A percentile compares a stretch with the other conserved stretches of the same genome.
Conservation (phyloP, 805 yeast genomes). For the Candida jianshihensis region DNA sequence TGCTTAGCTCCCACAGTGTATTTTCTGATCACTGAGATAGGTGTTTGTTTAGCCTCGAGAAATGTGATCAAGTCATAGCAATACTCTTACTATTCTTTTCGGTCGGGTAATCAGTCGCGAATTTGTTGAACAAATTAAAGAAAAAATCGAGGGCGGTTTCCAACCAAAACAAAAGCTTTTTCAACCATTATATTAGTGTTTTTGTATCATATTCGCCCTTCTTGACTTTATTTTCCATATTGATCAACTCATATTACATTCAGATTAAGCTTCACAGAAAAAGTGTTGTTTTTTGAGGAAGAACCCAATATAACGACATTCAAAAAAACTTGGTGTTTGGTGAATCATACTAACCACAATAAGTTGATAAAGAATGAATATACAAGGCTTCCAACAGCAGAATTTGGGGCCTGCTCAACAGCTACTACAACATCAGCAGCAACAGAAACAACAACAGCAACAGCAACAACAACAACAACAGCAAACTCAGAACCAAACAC, state of each 20-base stretch:
- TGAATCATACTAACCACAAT: not conserved
- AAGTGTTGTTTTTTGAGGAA: not conserved
- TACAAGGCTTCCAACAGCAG: conserved; percentile 20
- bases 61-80: no score
- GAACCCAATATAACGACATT: not conserved
- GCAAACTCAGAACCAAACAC: conserved; percentile 11
- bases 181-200: no score
- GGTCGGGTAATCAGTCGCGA: not conserved
- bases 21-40: no score
- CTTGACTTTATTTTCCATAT: no score
- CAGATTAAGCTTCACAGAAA: not conserved
- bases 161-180: not conserved
- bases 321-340: not conserved
- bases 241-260: not conserved
- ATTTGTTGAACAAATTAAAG: no score
- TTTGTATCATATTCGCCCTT: no score
- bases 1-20: no score
- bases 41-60: no score
- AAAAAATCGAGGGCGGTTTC: not conserved
- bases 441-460: conserved; percentile 11
- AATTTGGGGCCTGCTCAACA: conserved; percentile 22
- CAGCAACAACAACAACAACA: conserved; percentile 9
- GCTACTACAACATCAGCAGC: conserved; percentile 20
- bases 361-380: conserved; percentile 8
- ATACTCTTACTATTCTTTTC: no score